Conservation (phyloP, 2,329 filamentous ascomycete species). For the Fusarium hainanense region DNA sequence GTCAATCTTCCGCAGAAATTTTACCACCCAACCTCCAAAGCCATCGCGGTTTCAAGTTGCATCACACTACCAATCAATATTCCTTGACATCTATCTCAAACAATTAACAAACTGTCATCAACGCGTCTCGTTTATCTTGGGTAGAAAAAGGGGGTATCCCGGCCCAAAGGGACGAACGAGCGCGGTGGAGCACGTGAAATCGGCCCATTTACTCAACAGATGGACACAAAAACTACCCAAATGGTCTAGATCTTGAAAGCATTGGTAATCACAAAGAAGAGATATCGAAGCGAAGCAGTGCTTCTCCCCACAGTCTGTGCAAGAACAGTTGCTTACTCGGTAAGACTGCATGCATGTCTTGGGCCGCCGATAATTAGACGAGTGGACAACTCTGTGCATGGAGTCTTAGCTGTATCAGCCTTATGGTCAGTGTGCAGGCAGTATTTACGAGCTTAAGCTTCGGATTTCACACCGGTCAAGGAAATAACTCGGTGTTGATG, state of each 20-base stretch:
- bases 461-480: background rate
- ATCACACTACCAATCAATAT: accelerated
- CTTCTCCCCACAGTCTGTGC: background rate
- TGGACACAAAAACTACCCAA: conserved; percentile 14
- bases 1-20: background rate
- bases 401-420: conserved; percentile 15
- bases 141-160: background rate
- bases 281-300: too few species aligned
- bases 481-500: background rate
- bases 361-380: background rate
- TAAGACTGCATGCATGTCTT: background rate
- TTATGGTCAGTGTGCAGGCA: background rate
- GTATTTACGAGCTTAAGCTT: background rate
- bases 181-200: conserved; percentile 20
- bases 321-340: background rate
- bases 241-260: conserved; percentile 12
- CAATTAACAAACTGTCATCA: background rate
- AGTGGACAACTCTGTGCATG: background rate
- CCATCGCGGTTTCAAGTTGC: background rate
- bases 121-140: background rate
- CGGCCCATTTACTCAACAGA: conserved; percentile 19
- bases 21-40: background rate
- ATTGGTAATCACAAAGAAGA: too few species aligned
- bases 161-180: background rate
- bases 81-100: background rate